Evolutionary conservation across 2,329 filamentous ascomycete species (phyloP).

Genomic region (Botrytis elliptica): DNA sequence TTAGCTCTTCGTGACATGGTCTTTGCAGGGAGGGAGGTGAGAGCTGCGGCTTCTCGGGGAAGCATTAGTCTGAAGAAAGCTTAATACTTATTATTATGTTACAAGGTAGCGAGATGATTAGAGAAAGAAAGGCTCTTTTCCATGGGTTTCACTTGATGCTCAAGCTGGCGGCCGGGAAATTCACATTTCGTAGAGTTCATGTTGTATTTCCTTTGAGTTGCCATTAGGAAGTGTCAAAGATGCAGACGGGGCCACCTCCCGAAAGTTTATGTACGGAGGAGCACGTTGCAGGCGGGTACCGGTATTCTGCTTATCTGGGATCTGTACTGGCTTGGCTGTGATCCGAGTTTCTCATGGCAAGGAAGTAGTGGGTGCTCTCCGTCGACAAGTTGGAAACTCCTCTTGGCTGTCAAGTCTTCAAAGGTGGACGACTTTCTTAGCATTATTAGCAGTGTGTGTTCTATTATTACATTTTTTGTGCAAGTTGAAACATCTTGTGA

Average conservation of each 20-base stretch:
- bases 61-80: neutral
- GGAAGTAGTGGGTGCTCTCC: neutral
- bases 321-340: neutral
- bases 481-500: neutral
- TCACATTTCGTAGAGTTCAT: neutral
- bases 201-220: neutral
- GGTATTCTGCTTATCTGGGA: neutral
- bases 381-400: neutral
- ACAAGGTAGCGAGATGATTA: neutral
- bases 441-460: neutral
- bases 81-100: neutral
- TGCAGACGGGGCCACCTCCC: neutral
- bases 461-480: neutral
- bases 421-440: neutral
- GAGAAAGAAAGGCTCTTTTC: neutral
- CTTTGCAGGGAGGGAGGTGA: neutral
- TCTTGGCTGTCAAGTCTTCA: neutral
- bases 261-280: conserved; percentile 1
- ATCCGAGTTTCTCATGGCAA: neutral
- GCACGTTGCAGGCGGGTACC: neutral
- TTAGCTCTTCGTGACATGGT: neutral
- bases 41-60: conserved; percentile 1
- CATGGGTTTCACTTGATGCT: neutral
- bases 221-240: conserved; percentile 10
- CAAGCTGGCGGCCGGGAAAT: neutral